A percentile compares a stretch with the other conserved stretches of the same genome.
Conservation (phyloP, 1,139 yeast genomes). For the Lodderomyces metapsilosis region DNA sequence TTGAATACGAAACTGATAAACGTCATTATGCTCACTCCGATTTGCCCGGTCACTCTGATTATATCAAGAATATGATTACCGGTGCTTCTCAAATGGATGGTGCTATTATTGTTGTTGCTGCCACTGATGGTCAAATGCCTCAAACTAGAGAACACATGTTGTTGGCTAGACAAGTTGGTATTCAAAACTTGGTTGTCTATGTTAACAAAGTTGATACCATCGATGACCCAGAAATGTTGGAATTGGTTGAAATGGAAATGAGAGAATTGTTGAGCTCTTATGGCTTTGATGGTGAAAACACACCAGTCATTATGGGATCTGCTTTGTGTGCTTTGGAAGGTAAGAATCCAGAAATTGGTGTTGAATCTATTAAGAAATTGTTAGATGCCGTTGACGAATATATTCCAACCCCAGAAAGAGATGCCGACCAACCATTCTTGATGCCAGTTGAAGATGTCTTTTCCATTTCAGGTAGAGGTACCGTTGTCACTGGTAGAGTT, state of each 20-base stretch:
- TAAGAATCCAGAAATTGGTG: conserved; percentile 89
- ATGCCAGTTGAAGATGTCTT: conserved; percentile 97
- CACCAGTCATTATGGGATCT: conserved; percentile 98
- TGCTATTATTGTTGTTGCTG: conserved; percentile 99
- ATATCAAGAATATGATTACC: conserved; percentile 97
- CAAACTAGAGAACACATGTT: conserved; percentile 98
- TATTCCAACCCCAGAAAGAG: conserved; percentile 96
- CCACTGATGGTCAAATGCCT: conserved; percentile 99
- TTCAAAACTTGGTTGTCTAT: conserved; percentile 92
- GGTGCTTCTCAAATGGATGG: conserved; percentile 99
- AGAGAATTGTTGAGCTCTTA: conserved; percentile 87
- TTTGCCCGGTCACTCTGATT: conserved; percentile 85
- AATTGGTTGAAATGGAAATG: conserved; percentile 99
- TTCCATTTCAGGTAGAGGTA: conserved; percentile 99
- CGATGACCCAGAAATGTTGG: conserved; percentile 99
- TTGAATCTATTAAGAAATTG: conserved; percentile 75
- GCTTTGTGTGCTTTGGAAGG: conserved; percentile 95
- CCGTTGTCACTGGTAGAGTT: conserved; percentile 98
- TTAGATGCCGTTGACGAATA: conserved; percentile 90
- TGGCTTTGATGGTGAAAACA: conserved; percentile 97
- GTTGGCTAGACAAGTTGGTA: conserved; percentile 99
- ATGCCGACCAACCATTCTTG: conserved; percentile 92
- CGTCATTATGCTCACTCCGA: conserved; percentile 83
- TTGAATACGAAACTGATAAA: conserved; percentile 88
- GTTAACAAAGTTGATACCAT: conserved; percentile 97